These are phyloP conservation scores for Penicillium longicatenatum DNA, from an alignment of 495 filamentous ascomycete species.

Conservation along the genomic window DNA sequence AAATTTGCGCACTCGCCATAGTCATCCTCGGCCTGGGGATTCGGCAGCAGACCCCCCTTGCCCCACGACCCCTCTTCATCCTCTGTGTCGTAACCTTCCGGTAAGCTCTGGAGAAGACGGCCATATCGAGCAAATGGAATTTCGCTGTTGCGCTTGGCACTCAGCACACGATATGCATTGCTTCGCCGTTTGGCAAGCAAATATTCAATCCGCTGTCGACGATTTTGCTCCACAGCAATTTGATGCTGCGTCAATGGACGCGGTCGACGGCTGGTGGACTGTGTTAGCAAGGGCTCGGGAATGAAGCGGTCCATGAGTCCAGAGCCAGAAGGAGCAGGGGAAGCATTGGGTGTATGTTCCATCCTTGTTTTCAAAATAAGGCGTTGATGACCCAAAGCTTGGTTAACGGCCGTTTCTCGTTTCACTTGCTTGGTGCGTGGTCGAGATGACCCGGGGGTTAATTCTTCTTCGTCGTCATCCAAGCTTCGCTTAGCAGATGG, in stretches of 20 bases:
- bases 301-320: slow-evolving; percentile 52
- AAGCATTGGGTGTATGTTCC: slow-evolving; percentile 50
- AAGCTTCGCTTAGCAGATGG: slow-evolving; percentile 37
- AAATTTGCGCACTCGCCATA: slow-evolving; percentile 76
- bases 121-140: slow-evolving; percentile 64
- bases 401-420: slow-evolving; percentile 40
- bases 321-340: slow-evolving; percentile 53
- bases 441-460: slow-evolving; percentile 37
- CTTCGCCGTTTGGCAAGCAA: slow-evolving; percentile 73
- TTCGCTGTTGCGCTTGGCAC: slow-evolving; percentile 60
- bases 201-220: slow-evolving; percentile 84
- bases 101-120: slow-evolving; percentile 64
- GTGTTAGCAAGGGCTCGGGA: slow-evolving; percentile 38
- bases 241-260: slow-evolving; percentile 92
- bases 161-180: slow-evolving; percentile 62
- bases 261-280: slow-evolving; percentile 55
- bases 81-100: slow-evolving; percentile 77
- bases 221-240: slow-evolving; percentile 85
- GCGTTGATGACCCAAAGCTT: slow-evolving; percentile 43
- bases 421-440: slow-evolving; percentile 40
- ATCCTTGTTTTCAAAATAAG: slow-evolving; percentile 52
- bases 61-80: slow-evolving; percentile 66
- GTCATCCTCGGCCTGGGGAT: slow-evolving; percentile 67
- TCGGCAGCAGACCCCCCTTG: slow-evolving; percentile 67
- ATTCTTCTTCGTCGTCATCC: slow-evolving; percentile 41